Conservation (phyloP, 2,329 filamentous ascomycete species). For the Scorias spongiosa region DNA sequence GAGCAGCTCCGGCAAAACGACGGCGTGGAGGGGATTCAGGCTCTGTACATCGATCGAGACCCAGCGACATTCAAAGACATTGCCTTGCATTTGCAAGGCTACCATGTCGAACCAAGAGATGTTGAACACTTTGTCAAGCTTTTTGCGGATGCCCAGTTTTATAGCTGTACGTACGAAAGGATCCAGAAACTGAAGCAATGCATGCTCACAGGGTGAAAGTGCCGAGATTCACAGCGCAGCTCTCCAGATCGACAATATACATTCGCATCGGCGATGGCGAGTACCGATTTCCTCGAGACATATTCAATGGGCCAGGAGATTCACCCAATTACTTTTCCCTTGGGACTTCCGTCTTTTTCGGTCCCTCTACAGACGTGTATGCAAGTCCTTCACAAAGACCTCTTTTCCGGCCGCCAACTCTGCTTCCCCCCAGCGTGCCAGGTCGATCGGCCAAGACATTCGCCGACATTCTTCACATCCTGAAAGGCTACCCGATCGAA, state of each 20-base stretch:
- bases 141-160: constrained; percentile 92
- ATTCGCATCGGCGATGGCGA: constrained; percentile 75
- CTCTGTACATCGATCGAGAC: constrained; percentile 89
- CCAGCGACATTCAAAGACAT: constrained; percentile 81
- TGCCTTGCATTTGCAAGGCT: constrained; percentile 78
- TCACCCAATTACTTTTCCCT: constrained; percentile 93
- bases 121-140: constrained; percentile 79
- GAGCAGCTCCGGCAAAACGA: constrained; percentile 58
- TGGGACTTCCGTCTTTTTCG: constrained; percentile 79
- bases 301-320: constrained; percentile 75
- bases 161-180: constrained; percentile 46
- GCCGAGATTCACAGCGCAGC: constrained; percentile 74
- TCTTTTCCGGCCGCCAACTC: constrained; percentile 73
- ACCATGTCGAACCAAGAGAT: constrained; percentile 69
- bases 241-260: constrained; percentile 84
- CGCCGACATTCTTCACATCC: constrained; percentile 61
- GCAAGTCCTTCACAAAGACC: constrained; percentile 67
- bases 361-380: constrained; percentile 63
- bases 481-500: constrained; percentile 69
- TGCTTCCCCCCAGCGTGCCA: constrained; percentile 67
- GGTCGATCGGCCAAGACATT: constrained; percentile 75
- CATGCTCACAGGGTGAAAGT: constrained; percentile 35
- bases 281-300: constrained; percentile 79
- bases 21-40: constrained; percentile 48
- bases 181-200: background rate